Evolutionary conservation across 768 basidiomycete genomes (phyloP).

Genomic region (Neoboletus brunneissimus): DNA sequence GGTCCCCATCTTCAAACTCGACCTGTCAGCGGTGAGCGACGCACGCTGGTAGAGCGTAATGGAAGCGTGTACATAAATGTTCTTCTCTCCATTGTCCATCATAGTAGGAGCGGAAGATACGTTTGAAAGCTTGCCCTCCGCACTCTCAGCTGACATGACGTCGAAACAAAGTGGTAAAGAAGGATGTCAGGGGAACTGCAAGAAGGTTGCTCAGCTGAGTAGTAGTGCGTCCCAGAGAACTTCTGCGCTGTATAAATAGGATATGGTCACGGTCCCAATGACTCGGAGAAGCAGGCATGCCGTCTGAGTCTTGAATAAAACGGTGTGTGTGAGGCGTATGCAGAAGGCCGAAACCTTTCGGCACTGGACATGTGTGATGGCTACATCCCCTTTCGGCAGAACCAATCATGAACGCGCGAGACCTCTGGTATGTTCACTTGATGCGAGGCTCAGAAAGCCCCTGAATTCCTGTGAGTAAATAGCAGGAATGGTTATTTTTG

Average conservation of each 20-base stretch:
- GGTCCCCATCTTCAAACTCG: slow-evolving; percentile 39
- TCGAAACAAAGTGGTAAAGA: neutral
- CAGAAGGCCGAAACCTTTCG: neutral
- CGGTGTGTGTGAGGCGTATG: neutral
- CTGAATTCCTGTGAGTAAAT: neutral
- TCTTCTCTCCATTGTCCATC: slow-evolving; percentile 1
- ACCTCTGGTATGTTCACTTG: neutral
- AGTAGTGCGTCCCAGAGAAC: neutral
- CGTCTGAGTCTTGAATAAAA: neutral
- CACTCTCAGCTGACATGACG: slow-evolving; percentile 11
- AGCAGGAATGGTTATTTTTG: neutral
- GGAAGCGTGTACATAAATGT: slow-evolving; percentile 10
- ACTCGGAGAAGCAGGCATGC: neutral
- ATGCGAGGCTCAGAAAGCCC: neutral
- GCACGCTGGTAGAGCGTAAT: neutral
- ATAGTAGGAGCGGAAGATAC: neutral
- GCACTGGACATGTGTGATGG: neutral
- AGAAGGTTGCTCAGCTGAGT: neutral
- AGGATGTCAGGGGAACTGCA: neutral
- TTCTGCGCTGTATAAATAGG: slow-evolving; percentile 14
- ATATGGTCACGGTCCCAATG: neutral
- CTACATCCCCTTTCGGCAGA: neutral
- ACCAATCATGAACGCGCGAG: neutral
- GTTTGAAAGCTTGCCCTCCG: neutral
- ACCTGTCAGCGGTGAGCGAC: slow-evolving; percentile 29